Base-by-base conservation (phyloP, 163 green algal species). In the Chlorella variabilis region DNA sequence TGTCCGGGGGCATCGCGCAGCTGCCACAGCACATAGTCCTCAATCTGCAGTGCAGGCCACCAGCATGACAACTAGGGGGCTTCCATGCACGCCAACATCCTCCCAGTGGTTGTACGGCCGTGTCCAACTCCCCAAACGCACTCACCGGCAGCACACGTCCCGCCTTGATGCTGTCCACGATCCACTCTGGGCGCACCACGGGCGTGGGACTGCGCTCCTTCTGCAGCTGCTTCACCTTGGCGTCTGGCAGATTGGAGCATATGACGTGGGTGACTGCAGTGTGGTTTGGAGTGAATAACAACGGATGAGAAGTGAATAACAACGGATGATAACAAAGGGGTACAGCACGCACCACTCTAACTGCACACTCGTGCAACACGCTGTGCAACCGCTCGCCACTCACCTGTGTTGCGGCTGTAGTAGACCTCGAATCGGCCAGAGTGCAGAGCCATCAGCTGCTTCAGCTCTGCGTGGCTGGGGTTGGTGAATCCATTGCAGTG, bases 401-500 rank as follows among this genome's bases (percentile, higher is more conserved):
- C 54, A 62, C 54, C 54, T 15, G 54, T 62, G 54, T 5, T 62
- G 54, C 54, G 54, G 54, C 54, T 23, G 71, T 68, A 78, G 11
- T 78, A 78, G 27, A 67, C 67, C 2, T 78, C 91, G 78, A 97
- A 98, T 25, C 76, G 62, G 23, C 96, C 96, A 0, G 94, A 94
- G 86, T 98, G 92, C 65, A 90, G 56, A 1, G 93, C 89, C 95
- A 98, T 98, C 23, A 98, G 83, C 41, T 94, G 90, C 84, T 94
- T 96, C 2, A 98, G 85, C 82, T 97, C 94, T 81, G 85, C 78
- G 63, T 95, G 90, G 0, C 85, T 87, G 20, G 93, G 94, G 7
- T 79, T 54, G 15, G 96, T 98, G 61, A 91, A 89, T 2, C 96
- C 96, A 81, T 98, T 97, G 42, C 98, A 94, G 78, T 94, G 87